These are phyloP conservation scores for Rhododendron griersonianum DNA, from an alignment of 148 eudicot species.

Conservation along the genomic window DNA sequence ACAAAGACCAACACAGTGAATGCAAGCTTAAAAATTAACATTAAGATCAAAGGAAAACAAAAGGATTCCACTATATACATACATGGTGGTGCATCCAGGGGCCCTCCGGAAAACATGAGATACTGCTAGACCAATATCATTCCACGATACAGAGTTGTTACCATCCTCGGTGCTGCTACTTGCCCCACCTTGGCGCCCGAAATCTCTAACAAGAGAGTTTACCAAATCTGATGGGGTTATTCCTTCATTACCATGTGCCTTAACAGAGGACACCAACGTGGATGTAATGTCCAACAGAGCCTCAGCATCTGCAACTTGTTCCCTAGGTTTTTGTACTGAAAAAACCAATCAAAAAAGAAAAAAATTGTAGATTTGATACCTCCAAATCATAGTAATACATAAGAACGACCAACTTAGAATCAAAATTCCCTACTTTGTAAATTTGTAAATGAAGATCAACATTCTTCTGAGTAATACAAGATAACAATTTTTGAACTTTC, in stretches of 20 bases:
- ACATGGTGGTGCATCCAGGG: constrained; percentile 73
- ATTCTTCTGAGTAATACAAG: not conserved
- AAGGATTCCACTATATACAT: constrained; percentile 6
- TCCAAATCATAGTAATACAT: not conserved
- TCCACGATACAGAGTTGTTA: constrained; percentile 50
- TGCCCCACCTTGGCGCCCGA: constrained; percentile 47
- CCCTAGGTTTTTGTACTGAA: constrained; percentile 82
- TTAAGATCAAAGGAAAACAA: not conserved
- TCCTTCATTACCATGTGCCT: constrained; percentile 61
- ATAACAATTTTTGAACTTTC: not conserved
- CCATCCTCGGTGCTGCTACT: constrained; percentile 31
- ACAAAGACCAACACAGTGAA: not conserved
- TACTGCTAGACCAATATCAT: constrained; percentile 57
- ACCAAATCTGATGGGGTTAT: constrained; percentile 67
- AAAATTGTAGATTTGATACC: not conserved
- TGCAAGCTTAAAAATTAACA: not conserved
- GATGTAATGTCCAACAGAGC: constrained; percentile 66
- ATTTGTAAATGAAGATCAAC: not conserved
- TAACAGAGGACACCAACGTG: constrained; percentile 58
- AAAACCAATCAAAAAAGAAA: not conserved
- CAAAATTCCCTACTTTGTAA: not conserved
- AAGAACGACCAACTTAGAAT: not conserved
- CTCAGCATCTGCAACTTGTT: constrained; percentile 95
- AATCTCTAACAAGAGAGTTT: constrained; percentile 47
- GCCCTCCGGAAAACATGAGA: constrained; percentile 52